A percentile compares a stretch with the other conserved stretches of the same genome.
phyloP scores from a whole-genome alignment of 768 basidiomycete genomes.

The Agaricus blazei region DNA sequence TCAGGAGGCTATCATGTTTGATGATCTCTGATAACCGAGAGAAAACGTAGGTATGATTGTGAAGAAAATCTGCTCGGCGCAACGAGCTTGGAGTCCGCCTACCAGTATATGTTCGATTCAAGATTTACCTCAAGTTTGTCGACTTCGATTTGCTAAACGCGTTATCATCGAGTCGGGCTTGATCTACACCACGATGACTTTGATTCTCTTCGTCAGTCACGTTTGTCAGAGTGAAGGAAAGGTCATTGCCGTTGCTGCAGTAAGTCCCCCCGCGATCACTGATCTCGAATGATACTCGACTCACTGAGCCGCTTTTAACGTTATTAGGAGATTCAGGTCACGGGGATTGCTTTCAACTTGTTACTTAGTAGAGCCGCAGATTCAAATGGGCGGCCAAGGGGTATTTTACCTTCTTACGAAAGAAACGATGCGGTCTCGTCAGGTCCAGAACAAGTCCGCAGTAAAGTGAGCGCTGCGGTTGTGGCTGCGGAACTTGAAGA shows the following conservation, averaged over 20 bases:
- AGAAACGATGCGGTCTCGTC: too few species aligned
- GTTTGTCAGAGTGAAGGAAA: constrained; percentile 10
- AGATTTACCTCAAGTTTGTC: constrained; percentile 4
- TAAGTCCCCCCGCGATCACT: not conserved
- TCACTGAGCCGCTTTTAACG: not conserved
- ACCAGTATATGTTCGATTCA: constrained; percentile 2
- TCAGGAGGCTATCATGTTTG: not conserved
- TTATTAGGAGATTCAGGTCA: constrained; percentile 13
- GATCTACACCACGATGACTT: constrained; percentile 13
- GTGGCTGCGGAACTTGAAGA: too few species aligned
- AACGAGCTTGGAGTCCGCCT: constrained; percentile 1
- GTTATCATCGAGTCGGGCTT: constrained; percentile 17
- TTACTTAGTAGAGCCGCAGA: constrained; percentile 9
- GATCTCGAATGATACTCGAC: not conserved
- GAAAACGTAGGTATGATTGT: constrained; percentile 11
- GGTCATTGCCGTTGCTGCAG: constrained; percentile 12
- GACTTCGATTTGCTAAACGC: constrained; percentile 5
- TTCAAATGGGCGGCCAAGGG: not conserved
- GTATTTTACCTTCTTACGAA: too few species aligned
- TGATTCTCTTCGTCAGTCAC: constrained; percentile 13
- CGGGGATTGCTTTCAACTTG: constrained; percentile 18
- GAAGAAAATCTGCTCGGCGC: constrained; percentile 8
- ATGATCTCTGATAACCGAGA: too few species aligned
- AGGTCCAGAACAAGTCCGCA: too few species aligned
- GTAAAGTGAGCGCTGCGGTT: too few species aligned